Conservation (phyloP, 2,329 filamentous ascomycete species). For the Ophiosphaerella narmari region DNA sequence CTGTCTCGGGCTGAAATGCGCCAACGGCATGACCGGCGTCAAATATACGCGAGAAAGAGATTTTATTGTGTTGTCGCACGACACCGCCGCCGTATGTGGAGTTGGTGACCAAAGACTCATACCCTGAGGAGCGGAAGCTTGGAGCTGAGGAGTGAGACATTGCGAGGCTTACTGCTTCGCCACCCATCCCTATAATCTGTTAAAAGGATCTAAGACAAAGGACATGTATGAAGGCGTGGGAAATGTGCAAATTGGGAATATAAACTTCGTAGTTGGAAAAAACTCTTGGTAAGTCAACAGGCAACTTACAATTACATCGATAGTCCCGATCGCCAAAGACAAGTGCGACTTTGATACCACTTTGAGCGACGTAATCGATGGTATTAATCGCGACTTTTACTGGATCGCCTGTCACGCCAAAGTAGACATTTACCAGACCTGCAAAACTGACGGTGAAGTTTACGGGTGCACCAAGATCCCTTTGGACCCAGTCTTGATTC, state of each 20-base stretch:
- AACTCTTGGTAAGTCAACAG: no score
- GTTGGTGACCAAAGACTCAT: constrained; percentile 37
- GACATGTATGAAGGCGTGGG: no score
- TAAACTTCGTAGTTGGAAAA: no score
- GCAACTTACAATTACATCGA: constrained; percentile 53
- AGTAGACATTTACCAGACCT: constrained; percentile 44
- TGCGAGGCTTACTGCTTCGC: constrained; percentile 42
- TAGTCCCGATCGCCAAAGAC: constrained; percentile 46
- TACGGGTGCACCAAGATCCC: constrained; percentile 62
- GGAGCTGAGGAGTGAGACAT: constrained; percentile 39
- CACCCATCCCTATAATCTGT: constrained; percentile 35
- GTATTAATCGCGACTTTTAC: constrained; percentile 50
- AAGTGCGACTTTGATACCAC: constrained; percentile 24
- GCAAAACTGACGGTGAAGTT: constrained; percentile 43
- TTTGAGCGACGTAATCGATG: constrained; percentile 57
- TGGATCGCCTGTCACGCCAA: constrained; percentile 49
- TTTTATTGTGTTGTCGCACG: constrained; percentile 42
- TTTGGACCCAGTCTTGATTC: constrained; percentile 59
- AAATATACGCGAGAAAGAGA: constrained; percentile 47
- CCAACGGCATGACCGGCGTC: constrained; percentile 48
- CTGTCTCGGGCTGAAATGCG: constrained; percentile 52
- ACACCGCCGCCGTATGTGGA: constrained; percentile 48
- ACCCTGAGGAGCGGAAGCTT: constrained; percentile 29
- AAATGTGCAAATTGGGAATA: no score
- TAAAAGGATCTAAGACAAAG: neutral